Evolutionary conservation across 495 filamentous ascomycete species (phyloP), one percentile per base, ranked within the genome.

Genomic region (Patellaria atrata): DNA sequence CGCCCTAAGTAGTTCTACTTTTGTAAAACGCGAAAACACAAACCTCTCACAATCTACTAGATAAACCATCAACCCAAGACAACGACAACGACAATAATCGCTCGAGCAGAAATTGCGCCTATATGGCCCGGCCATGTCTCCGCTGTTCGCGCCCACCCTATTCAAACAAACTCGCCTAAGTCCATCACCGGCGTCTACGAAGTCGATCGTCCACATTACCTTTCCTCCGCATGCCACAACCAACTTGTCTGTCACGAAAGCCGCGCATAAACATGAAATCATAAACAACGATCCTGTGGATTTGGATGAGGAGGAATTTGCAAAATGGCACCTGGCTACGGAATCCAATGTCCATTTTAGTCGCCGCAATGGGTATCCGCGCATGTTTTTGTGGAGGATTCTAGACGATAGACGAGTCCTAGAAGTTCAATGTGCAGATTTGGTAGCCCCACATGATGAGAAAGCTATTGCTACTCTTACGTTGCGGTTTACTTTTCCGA

Each of bases 91-190:
- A n/a, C n/a, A n/a, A n/a, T n/a, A n/a, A n/a, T n/a, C n/a, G n/a
- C n/a, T n/a, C n/a, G n/a, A 26, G 23, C 9, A 8, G 23, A n/a
- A 26, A 26, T n/a, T n/a, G n/a, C n/a, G n/a, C n/a, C 24, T 38
- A 27, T 30, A 56, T 52, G 48, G 43, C 31, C 30, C 36, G 8
- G 38, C 37, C 17, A 63, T 63, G 60, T 47, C 48, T 5, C 46
- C 41, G 16, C 9, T 33, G 28, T 32, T 40, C 27, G 37, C 40
- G 14, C 35, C 47, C 13, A 53, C 44, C 38, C 51, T 84, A 45
- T 87, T 81, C 64, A 86, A 84, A 55, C 86, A 94, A 62, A 79
- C 81, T 48, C 74, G 83, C 48, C 59, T 92, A 40, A 78, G 82
- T 43, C 66, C 89, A 35, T 79, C 87, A 52, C 76, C 82, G 17